Percentiles rank a stretch among this genome's conserved stretches.
Evolutionary conservation across 1,284 basidiomycete species (phyloP).

Genomic region (Leccinum griseonigrum): DNA sequence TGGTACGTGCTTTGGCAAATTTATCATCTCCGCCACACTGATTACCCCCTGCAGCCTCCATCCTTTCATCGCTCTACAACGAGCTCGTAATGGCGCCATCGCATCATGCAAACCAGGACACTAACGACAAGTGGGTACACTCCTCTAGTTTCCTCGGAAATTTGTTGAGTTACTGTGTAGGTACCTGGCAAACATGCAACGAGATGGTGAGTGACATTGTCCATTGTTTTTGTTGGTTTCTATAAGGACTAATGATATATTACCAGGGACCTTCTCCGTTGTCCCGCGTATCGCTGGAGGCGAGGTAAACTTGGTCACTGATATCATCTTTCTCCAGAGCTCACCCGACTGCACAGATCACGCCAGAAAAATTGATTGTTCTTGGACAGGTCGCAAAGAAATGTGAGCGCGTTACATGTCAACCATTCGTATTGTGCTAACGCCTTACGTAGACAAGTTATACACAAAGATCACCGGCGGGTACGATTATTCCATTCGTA

Average conservation of each 20-base stretch:
- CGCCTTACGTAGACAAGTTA: slow-evolving; percentile 38
- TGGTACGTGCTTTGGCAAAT: slow-evolving; percentile 36
- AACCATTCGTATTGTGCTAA: neutral
- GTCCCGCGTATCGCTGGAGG: slow-evolving; percentile 70
- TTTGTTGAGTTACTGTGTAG: slow-evolving; percentile 18
- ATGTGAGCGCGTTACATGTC: slow-evolving; percentile 37
- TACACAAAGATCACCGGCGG: slow-evolving; percentile 69
- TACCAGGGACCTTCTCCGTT: slow-evolving; percentile 63
- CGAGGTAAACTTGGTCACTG: slow-evolving; percentile 36
- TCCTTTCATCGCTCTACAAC: slow-evolving; percentile 69
- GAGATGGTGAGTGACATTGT: slow-evolving; percentile 47
- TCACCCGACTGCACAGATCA: slow-evolving; percentile 38
- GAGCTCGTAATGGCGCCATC: slow-evolving; percentile 64
- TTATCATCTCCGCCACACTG: neutral
- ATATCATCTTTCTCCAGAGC: neutral
- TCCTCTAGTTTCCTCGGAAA: neutral
- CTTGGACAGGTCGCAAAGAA: slow-evolving; percentile 72
- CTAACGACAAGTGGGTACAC: slow-evolving; percentile 46
- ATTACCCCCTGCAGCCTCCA: slow-evolving; percentile 27
- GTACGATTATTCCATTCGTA: slow-evolving; percentile 5
- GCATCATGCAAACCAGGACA: slow-evolving; percentile 73
- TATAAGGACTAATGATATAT: neutral
- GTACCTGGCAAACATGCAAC: slow-evolving; percentile 75
- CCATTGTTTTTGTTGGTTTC: neutral
- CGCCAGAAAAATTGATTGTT: slow-evolving; percentile 65